Evolutionary conservation across 768 basidiomycete genomes (phyloP).

Genomic region (Suillus variegatus): DNA sequence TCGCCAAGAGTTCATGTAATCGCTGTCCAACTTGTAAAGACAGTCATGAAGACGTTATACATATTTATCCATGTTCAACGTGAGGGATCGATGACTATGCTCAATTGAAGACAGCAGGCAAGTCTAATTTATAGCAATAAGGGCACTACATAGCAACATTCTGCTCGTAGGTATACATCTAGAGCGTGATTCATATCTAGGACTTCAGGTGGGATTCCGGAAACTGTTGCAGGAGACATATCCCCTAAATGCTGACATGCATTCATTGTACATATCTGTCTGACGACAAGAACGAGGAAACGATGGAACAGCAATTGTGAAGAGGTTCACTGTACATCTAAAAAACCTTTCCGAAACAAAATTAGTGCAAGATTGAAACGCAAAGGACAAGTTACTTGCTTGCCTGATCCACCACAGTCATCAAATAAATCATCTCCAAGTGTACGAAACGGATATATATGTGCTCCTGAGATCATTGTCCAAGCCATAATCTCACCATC

Average conservation of each 20-base stretch:
- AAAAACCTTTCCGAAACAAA: background rate
- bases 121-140: background rate
- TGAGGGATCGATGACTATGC: background rate
- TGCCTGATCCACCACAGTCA: background rate
- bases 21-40: background rate
- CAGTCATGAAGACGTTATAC: background rate
- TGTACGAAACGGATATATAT: background rate
- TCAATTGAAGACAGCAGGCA: background rate
- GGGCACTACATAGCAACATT: background rate
- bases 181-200: background rate
- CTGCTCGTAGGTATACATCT: background rate
- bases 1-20: background rate
- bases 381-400: background rate
- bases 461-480: background rate
- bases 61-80: background rate
- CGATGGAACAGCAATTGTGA: background rate
- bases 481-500: background rate
- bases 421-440: background rate
- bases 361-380: background rate
- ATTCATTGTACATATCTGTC: background rate
- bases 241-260: background rate
- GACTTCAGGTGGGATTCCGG: background rate
- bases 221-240: background rate
- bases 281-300: background rate
- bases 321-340: background rate